A percentile compares a stretch with the other conserved stretches of the same genome.
Evolutionary conservation across 169 alveolate genomes (phyloP).

Genomic region (Plasmodium coatneyi): DNA sequence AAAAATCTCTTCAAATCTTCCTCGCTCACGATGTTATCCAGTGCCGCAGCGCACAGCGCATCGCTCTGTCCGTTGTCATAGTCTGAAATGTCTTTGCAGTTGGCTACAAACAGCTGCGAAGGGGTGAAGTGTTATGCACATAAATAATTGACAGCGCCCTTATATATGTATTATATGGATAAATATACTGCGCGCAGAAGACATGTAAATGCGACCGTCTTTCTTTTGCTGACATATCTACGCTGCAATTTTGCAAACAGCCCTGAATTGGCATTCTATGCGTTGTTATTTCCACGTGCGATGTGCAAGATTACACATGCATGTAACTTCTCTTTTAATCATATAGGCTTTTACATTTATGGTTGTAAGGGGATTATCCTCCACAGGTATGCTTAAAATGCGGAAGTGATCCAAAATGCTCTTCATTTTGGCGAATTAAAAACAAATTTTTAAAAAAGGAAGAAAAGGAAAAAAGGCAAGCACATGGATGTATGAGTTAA

Average conservation of each 20-base stretch:
- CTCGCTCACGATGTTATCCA: conserved; percentile 46
- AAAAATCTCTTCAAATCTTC: conserved; percentile 25
- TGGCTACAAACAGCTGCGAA: conserved; percentile 32
- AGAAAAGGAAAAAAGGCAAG: neutral
- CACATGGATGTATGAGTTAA: neutral
- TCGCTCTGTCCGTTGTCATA: neutral
- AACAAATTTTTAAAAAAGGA: neutral
- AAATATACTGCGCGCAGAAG: neutral
- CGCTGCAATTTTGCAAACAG: neutral
- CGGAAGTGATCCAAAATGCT: conserved; percentile 34
- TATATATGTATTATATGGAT: neutral
- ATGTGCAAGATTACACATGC: neutral
- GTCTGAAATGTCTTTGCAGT: conserved; percentile 10
- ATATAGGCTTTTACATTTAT: conserved; percentile 24
- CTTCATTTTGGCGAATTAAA: conserved; percentile 26
- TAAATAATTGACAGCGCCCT: neutral
- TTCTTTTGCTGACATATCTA: neutral
- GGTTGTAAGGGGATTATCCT: conserved; percentile 49
- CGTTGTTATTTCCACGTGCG: neutral
- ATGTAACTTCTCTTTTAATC: neutral
- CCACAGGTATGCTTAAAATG: conserved; percentile 21
- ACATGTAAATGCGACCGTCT: neutral
- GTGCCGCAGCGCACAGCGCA: conserved; percentile 43
- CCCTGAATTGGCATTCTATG: neutral
- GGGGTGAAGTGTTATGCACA: neutral